phyloP scores from a whole-genome alignment of 129 eudicot species.

The Chrysanthemum makinoi region DNA sequence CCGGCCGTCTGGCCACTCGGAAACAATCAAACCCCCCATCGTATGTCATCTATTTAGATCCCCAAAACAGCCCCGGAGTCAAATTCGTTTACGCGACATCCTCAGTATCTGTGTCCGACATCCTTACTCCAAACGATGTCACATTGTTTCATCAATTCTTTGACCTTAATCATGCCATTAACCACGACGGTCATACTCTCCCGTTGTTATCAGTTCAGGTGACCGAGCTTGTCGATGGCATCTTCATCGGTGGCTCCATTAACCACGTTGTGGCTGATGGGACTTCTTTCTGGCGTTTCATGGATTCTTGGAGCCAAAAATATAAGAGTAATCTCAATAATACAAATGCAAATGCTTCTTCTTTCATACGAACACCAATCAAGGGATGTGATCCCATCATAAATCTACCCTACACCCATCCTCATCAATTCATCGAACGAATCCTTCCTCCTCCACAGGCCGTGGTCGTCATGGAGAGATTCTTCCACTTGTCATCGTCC shows the following conservation, averaged over 20 bases:
- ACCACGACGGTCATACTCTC: constrained; percentile 45
- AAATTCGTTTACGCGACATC: constrained; percentile 34
- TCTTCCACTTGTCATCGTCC: constrained; percentile 48
- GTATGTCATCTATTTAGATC: constrained; percentile 34
- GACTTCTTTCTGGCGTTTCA: constrained; percentile 55
- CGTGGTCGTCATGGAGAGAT: constrained; percentile 26
- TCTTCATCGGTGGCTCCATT: constrained; percentile 38
- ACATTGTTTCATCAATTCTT: constrained; percentile 38
- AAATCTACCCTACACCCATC: constrained; percentile 44
- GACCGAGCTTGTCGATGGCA: constrained; percentile 37
- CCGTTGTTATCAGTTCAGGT: constrained; percentile 35
- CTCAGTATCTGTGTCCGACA: constrained; percentile 28
- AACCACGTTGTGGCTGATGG: constrained; percentile 52
- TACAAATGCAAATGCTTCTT: constrained; percentile 17
- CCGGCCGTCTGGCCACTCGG: constrained; percentile 26
- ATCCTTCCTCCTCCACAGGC: constrained; percentile 21
- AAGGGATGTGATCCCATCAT: constrained; percentile 34
- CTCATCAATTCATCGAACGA: constrained; percentile 42
- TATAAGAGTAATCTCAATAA: constrained; percentile 14
- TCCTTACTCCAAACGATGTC: constrained; percentile 31
- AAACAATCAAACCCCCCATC: constrained; percentile 34
- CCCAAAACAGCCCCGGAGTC: not conserved
- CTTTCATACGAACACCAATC: constrained; percentile 32
- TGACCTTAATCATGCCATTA: constrained; percentile 37
- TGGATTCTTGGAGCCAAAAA: constrained; percentile 35